A percentile compares a stretch with the other conserved stretches of the same genome.
Evolutionary conservation across 164 flowering plant species (phyloP).

Genomic region (Dillenia suffruticosa): DNA sequence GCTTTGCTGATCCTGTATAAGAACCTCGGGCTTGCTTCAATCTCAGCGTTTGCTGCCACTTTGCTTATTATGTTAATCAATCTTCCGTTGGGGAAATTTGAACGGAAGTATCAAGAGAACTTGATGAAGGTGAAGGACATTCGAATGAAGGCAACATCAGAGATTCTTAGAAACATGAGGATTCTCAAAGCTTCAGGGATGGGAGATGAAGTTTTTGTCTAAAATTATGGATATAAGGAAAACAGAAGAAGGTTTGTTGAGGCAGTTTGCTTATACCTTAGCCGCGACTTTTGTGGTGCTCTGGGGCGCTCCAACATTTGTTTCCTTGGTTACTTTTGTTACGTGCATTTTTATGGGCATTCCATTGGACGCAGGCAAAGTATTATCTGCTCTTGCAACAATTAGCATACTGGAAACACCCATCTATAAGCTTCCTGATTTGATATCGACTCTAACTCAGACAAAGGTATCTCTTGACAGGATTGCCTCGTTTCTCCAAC

Average conservation of each 20-base stretch:
- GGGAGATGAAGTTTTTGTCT: constrained; percentile 58
- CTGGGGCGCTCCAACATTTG: constrained; percentile 44
- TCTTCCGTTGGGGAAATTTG: constrained; percentile 36
- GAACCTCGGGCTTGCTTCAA: constrained; percentile 31
- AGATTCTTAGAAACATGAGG: constrained; percentile 51
- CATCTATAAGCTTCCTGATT: constrained; percentile 48
- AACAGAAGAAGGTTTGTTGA: constrained; percentile 37
- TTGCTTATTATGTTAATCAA: constrained; percentile 35
- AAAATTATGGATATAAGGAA: constrained; percentile 33
- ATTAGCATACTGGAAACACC: constrained; percentile 50
- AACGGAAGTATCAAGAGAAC: constrained; percentile 35
- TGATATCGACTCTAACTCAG: constrained; percentile 39
- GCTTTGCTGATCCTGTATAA: constrained; percentile 36
- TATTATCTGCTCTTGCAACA: constrained; percentile 50
- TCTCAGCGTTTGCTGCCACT: constrained; percentile 31
- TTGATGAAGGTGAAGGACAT: constrained; percentile 50
- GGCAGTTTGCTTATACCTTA: constrained; percentile 28
- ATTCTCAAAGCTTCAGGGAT: constrained; percentile 59
- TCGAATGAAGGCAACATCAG: constrained; percentile 49
- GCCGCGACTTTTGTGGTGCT: constrained; percentile 31
- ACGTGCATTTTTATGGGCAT: constrained; percentile 39
- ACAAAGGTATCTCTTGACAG: constrained; percentile 56
- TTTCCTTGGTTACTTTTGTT: constrained; percentile 43
- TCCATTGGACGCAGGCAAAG: constrained; percentile 45
- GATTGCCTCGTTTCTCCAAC: constrained; percentile 39